phyloP scores from a whole-genome alignment of 306 rosid genomes.

The Cyclanthera cordifolia region DNA sequence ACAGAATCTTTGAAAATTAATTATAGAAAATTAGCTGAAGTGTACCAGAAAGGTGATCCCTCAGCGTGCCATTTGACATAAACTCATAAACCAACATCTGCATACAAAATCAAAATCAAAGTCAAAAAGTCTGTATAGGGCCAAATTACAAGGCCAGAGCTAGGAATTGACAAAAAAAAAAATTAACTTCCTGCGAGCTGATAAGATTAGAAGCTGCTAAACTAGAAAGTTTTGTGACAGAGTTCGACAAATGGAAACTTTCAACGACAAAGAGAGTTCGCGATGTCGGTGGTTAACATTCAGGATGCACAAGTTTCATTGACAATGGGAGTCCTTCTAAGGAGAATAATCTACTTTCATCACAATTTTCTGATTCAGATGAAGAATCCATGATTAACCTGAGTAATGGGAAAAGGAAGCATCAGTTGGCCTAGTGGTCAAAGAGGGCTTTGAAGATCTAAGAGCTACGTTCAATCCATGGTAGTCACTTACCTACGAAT shows the following conservation, averaged over 20 bases:
- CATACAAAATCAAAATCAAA: conserved; percentile 24
- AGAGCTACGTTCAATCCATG: too few relatives aligned
- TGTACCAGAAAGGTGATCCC: conserved; percentile 90
- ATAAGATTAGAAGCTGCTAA: not conserved
- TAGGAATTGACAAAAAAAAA: not conserved
- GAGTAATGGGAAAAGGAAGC: too few relatives aligned
- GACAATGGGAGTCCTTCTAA: too few relatives aligned
- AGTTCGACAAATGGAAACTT: not conserved
- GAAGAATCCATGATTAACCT: too few relatives aligned
- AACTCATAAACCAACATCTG: conserved; percentile 96
- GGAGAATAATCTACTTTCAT: too few relatives aligned
- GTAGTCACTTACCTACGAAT: too few relatives aligned
- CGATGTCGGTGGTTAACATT: too few relatives aligned
- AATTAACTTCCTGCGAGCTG: not conserved
- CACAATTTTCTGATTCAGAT: too few relatives aligned
- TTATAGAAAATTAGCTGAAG: not conserved
- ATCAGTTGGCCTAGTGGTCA: too few relatives aligned
- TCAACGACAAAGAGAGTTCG: too few relatives aligned
- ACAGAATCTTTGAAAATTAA: not conserved
- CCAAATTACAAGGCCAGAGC: conserved; percentile 7
- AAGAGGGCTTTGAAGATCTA: too few relatives aligned
- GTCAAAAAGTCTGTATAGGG: conserved; percentile 13
- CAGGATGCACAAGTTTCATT: too few relatives aligned
- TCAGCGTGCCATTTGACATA: conserved; percentile 75
- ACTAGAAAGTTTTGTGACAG: not conserved